Base-by-base conservation (phyloP, 1,139 yeast species). In the Hansenula lynferdii region DNA sequence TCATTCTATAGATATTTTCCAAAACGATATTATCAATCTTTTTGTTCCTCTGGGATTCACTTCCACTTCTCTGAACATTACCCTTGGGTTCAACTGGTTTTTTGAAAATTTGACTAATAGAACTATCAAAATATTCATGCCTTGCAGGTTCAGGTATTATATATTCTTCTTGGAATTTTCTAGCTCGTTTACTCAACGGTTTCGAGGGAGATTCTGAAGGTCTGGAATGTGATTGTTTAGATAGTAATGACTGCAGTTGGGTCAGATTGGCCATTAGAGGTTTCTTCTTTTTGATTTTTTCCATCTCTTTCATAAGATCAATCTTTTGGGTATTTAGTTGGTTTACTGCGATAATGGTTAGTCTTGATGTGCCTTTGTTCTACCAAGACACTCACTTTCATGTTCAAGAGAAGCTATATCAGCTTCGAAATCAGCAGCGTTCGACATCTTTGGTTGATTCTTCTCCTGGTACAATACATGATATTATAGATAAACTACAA, bases 1-100 rank as follows among this genome's bases (percentile, higher is more conserved):
- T 64, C 49, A 70, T 45, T 43, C 75, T 52, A 36, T 61, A 66
- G 8, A 62, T 49, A 42, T 69, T 69, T 45, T 70, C 75, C 16
- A 61, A 17, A 17, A 54, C 47, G 9, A 68, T 57, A 22, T 56
- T 50, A 5, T 50, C 37, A 4, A 44, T 9, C 15, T 37, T 36
- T 14, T n/a, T 43, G 22, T 33, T 34, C 11, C 35, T 43, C 22
- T 36, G 14, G 12, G 5, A 39, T 11, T 44, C 42, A 14, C n/a
- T n/a, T n/a, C n/a, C n/a, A n/a, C n/a, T n/a, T n/a, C n/a, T n/a
- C n/a, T n/a, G n/a, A n/a, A n/a, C n/a, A n/a, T n/a, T n/a, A n/a
- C n/a, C n/a, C n/a, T n/a, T n/a, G n/a, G n/a, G n/a, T n/a, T n/a
- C n/a, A n/a, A n/a, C n/a, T n/a, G n/a, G n/a, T 53, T 48, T 8